Conservation (phyloP, 2,329 filamentous ascomycete genomes). For the Phyllosticta citribraziliensis region DNA sequence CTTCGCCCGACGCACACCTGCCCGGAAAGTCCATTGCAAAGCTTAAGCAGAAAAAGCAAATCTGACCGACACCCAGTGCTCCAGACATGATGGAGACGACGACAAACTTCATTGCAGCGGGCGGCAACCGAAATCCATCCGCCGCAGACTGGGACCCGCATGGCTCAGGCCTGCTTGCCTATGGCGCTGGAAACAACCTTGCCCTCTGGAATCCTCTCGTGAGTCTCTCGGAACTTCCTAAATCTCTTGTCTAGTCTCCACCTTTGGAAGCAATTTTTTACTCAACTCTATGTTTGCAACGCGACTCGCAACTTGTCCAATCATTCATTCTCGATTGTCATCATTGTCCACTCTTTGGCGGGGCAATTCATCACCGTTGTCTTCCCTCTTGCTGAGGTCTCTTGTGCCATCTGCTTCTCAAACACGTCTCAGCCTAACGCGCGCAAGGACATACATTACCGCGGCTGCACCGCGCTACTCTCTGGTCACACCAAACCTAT, state of each 20-base stretch:
- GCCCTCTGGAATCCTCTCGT: slow-evolving; percentile 79
- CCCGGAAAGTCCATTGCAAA: neutral
- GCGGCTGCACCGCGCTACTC: slow-evolving; percentile 58
- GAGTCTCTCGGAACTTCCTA: slow-evolving; percentile 26
- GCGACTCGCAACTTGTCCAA: neutral
- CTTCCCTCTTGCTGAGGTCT: neutral
- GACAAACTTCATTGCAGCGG: slow-evolving; percentile 56
- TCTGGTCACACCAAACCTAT: slow-evolving; percentile 70
- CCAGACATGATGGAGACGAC: neutral
- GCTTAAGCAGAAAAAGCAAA: no score
- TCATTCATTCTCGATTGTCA: neutral
- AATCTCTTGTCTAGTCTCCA: neutral
- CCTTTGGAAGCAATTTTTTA: neutral
- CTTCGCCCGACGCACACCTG: slow-evolving; percentile 1
- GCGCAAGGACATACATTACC: slow-evolving; percentile 26
- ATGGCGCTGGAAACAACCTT: slow-evolving; percentile 80
- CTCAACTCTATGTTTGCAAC: no score
- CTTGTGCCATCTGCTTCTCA: neutral
- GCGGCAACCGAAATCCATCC: slow-evolving; percentile 81
- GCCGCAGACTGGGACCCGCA: slow-evolving; percentile 78
- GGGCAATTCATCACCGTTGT: neutral
- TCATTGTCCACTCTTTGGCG: neutral
- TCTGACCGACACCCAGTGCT: neutral
- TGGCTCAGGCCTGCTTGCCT: slow-evolving; percentile 62
- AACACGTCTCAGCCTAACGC: neutral